These are phyloP conservation scores for Agrocybe praecox DNA, from an alignment of 768 basidiomycete genomes.

Conservation along the genomic window DNA sequence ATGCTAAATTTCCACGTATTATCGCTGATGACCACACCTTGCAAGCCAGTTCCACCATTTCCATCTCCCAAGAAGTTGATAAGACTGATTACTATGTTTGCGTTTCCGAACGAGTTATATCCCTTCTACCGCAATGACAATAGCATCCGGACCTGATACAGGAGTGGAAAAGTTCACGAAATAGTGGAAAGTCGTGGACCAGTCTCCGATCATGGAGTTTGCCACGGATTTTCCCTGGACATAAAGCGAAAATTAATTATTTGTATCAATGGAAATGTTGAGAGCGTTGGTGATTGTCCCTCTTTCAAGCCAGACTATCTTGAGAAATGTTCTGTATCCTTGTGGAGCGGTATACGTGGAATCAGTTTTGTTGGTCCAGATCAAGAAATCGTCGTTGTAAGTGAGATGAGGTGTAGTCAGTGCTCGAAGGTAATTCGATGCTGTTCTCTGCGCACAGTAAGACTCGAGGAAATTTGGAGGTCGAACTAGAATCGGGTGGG, in stretches of 20 bases:
- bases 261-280: background rate
- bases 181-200: background rate
- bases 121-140: background rate
- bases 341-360: background rate
- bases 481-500: too few relatives aligned
- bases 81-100: background rate
- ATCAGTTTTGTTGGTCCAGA: background rate
- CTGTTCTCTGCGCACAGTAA: too few relatives aligned
- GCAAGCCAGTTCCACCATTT: background rate
- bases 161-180: background rate
- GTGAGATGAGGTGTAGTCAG: background rate
- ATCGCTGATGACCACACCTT: constrained; percentile 14
- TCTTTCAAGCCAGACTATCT: background rate
- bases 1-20: constrained; percentile 24
- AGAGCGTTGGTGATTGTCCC: background rate
- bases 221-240: background rate
- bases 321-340: background rate
- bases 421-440: background rate
- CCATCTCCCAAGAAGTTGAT: background rate
- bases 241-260: background rate
- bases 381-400: background rate
- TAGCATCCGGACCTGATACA: background rate
- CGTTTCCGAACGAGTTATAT: background rate
- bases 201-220: background rate
- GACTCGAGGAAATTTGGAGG: too few relatives aligned